phyloP scores from a whole-genome alignment of 352 stramenopile species.

The Globisporangium mamillatum region DNA sequence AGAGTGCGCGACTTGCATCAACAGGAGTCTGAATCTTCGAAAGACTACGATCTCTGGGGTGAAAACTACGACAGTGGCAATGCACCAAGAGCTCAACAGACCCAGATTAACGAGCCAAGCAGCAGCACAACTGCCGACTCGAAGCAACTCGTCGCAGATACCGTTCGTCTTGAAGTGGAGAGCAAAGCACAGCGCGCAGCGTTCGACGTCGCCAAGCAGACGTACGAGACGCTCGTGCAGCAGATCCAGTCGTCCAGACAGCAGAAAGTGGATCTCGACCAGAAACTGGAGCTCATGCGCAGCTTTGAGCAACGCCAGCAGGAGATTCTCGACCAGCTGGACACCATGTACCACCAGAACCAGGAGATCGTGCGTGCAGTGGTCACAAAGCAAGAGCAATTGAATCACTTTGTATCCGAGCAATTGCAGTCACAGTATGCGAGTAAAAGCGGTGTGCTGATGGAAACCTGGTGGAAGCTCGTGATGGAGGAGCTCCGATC shows the following conservation, averaged over 20 bases:
- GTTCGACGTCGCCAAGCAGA: conserved; percentile 16
- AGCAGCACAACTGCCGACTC: not conserved
- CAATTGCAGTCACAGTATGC: conserved; percentile 11
- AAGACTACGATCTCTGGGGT: conserved; percentile 21
- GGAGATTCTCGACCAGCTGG: conserved; percentile 33
- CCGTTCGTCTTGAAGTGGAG: conserved; percentile 31
- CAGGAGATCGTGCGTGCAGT: conserved; percentile 22
- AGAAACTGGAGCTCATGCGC: conserved; percentile 42
- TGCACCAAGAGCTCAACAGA: not conserved
- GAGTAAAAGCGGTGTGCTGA: conserved; percentile 8
- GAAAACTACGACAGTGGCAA: not conserved
- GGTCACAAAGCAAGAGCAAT: conserved; percentile 22
- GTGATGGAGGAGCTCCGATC: conserved; percentile 29
- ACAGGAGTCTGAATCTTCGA: not conserved
- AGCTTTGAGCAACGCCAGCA: conserved; percentile 40
- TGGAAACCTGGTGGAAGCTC: conserved; percentile 19
- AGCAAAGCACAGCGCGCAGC: conserved; percentile 22
- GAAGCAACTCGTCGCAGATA: conserved; percentile 15
- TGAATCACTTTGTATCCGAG: conserved; percentile 16
- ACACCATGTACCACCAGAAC: conserved; percentile 28
- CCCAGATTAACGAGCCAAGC: not conserved
- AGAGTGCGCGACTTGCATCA: conserved; percentile 4
- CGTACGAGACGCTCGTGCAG: conserved; percentile 19
- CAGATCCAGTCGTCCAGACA: conserved; percentile 22
- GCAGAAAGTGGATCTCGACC: conserved; percentile 34